phyloP scores from a whole-genome alignment of 305 asterid species.

The Fraxinus xanthoxyloides region DNA sequence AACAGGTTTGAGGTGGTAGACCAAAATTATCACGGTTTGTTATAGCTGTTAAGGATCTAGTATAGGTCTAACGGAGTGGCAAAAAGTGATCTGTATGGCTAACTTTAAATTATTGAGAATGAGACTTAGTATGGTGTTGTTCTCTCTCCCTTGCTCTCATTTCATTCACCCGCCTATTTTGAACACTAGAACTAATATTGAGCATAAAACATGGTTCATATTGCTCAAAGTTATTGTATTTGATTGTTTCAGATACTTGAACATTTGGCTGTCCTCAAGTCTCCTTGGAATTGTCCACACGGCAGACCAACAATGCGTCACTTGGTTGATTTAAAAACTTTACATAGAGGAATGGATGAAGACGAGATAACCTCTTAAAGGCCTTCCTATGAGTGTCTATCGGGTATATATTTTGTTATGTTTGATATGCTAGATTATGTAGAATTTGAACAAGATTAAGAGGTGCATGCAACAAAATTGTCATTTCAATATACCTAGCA shows the following conservation, averaged over 20 bases:
- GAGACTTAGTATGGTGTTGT: not conserved
- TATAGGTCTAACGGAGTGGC: not conserved
- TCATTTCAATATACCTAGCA: not conserved
- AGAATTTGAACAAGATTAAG: not conserved
- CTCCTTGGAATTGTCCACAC: slow-evolving; percentile 99
- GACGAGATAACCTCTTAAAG: slow-evolving; percentile 23
- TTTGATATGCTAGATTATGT: not conserved
- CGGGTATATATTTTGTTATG: not conserved
- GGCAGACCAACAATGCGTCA: slow-evolving; percentile 99
- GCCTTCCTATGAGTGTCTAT: slow-evolving; percentile 11
- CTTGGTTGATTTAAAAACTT: slow-evolving; percentile 68
- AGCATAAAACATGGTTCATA: not conserved
- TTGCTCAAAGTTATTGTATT: not conserved
- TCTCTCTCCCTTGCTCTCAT: not conserved
- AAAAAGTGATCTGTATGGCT: not conserved
- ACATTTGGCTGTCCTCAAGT: slow-evolving; percentile 67
- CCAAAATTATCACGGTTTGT: not conserved
- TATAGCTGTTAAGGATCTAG: not conserved
- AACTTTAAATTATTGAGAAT: not conserved
- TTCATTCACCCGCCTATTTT: not conserved
- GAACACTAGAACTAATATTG: not conserved
- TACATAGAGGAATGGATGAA: slow-evolving; percentile 37
- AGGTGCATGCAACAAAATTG: not conserved
- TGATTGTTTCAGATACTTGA: slow-evolving; percentile 64
- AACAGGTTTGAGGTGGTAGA: not conserved